Evolutionary conservation across 1,284 basidiomycete genomes (phyloP).

Genomic region (Athelia sp.): DNA sequence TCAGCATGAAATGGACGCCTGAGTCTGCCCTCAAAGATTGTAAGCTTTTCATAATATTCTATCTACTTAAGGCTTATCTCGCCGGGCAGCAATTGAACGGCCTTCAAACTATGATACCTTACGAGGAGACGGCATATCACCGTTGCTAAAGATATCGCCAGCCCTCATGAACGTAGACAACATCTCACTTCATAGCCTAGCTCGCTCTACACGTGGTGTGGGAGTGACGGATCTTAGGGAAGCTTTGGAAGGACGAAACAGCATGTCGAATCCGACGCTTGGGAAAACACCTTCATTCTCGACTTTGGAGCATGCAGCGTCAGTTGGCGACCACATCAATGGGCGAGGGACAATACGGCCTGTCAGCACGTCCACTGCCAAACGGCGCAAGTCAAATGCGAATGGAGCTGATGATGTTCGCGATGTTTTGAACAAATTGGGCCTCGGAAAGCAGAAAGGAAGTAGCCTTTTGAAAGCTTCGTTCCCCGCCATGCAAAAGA

Average conservation of each 20-base stretch:
- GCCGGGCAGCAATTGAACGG: conserved; percentile 50
- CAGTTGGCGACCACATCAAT: conserved; percentile 42
- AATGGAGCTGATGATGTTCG: conserved; percentile 66
- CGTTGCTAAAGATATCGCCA: conserved; percentile 74
- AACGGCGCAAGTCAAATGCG: conserved; percentile 34
- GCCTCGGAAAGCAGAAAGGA: conserved; percentile 67
- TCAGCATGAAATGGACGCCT: conserved; percentile 66
- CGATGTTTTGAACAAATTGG: conserved; percentile 72
- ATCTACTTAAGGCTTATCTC: too few relatives aligned
- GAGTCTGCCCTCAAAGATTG: conserved; percentile 73
- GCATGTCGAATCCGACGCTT: conserved; percentile 71
- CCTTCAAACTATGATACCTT: conserved; percentile 51
- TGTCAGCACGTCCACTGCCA: too few relatives aligned
- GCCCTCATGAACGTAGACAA: conserved; percentile 88
- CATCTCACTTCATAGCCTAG: conserved; percentile 74
- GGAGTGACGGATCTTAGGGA: conserved; percentile 85
- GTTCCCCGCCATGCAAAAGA: conserved; percentile 45
- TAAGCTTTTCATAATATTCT: conserved; percentile 33
- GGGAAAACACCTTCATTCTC: conserved; percentile 63
- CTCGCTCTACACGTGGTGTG: conserved; percentile 68
- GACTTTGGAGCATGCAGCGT: conserved; percentile 64
- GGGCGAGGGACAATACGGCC: conserved; percentile 25
- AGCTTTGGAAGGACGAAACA: conserved; percentile 77
- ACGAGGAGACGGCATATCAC: conserved; percentile 61
- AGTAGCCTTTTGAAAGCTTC: conserved; percentile 57